phyloP scores from a whole-genome alignment of 2,329 filamentous ascomycete species.

The Ilyonectria robusta region DNA sequence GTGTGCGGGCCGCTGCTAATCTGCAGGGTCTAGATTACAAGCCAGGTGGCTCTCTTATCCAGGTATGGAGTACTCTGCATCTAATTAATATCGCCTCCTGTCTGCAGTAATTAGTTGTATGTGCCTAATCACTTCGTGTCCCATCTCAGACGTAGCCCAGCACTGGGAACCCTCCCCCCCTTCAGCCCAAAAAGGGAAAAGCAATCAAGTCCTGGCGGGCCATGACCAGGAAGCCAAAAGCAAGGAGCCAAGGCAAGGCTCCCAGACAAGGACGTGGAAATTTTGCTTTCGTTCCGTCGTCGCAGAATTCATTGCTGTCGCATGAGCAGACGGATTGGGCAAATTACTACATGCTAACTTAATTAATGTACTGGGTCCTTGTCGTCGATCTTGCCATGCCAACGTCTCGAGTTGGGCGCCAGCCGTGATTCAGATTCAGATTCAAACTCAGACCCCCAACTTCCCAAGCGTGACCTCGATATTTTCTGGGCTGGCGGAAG shows the following conservation, averaged over 20 bases:
- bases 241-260: neutral
- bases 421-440: constrained; percentile 24
- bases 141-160: neutral
- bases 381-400: constrained; percentile 27
- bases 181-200: neutral
- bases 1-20: neutral
- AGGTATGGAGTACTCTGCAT: neutral
- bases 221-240: neutral
- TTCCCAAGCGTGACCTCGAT: neutral
- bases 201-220: neutral
- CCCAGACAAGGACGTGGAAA: constrained; percentile 22
- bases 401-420: constrained; percentile 20
- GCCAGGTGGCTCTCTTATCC: neutral
- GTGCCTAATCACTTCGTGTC: neutral
- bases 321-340: constrained; percentile 13
- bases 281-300: constrained; percentile 29
- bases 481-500: too few relatives aligned
- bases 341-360: neutral
- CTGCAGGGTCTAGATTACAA: neutral
- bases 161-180: neutral
- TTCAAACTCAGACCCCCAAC: neutral
- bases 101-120: neutral
- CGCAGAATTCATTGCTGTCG: constrained; percentile 19
- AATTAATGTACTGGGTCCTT: constrained; percentile 17
- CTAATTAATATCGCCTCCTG: neutral